Evolutionary conservation across 441 rosid species (phyloP).

Genomic region (Pelargonium myrrhifolium): DNA sequence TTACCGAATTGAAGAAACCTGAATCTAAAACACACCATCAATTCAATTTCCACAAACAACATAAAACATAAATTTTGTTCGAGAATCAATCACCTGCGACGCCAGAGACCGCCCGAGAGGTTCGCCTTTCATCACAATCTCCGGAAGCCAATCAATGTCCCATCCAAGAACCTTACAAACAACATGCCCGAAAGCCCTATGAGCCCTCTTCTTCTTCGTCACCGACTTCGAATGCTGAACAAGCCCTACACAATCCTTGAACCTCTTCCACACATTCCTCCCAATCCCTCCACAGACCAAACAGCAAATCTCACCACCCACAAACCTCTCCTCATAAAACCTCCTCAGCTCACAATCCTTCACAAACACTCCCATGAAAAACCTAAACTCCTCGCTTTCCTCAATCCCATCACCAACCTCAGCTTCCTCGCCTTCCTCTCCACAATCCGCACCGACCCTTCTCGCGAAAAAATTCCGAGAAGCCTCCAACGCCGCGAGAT

Average conservation of each 20-base stretch:
- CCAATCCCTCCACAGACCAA: slow-evolving; percentile 58
- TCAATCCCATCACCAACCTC: slow-evolving; percentile 17
- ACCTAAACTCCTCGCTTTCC: slow-evolving; percentile 34
- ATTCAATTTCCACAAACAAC: slow-evolving; percentile 24
- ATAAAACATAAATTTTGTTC: slow-evolving; percentile 5
- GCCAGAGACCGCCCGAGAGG: slow-evolving; percentile 31
- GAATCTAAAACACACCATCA: no score
- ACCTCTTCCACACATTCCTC: slow-evolving; percentile 35
- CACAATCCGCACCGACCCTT: slow-evolving; percentile 19
- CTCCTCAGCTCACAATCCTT: slow-evolving; percentile 47
- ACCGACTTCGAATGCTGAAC: slow-evolving; percentile 60
- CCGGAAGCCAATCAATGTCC: slow-evolving; percentile 51
- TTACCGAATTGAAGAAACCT: no score
- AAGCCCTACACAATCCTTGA: slow-evolving; percentile 49
- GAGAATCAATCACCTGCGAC: background rate
- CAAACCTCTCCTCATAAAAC: slow-evolving; percentile 46
- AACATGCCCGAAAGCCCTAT: slow-evolving; percentile 57
- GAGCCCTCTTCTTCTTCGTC: slow-evolving; percentile 44
- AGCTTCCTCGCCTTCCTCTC: slow-evolving; percentile 22
- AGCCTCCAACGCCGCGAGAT: slow-evolving; percentile 14
- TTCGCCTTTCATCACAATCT: slow-evolving; percentile 33
- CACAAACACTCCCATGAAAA: slow-evolving; percentile 39
- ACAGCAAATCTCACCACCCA: slow-evolving; percentile 56
- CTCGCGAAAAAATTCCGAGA: slow-evolving; percentile 29
- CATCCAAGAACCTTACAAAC: slow-evolving; percentile 77